Conservation (phyloP, 1,284 basidiomycete genomes). For the Marasmius fiardii region DNA sequence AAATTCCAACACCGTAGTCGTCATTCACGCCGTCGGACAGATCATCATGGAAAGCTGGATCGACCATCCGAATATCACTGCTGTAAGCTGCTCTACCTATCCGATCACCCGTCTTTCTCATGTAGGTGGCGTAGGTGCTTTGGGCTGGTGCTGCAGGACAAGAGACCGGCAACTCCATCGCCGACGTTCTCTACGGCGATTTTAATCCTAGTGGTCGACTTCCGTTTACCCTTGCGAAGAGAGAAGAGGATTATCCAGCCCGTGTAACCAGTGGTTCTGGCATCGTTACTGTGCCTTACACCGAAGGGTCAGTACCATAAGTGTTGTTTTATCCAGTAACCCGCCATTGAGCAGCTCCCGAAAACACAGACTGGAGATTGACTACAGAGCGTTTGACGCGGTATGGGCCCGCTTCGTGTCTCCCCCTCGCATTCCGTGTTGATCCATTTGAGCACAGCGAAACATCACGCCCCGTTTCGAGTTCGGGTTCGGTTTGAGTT, state of each 20-base stretch:
- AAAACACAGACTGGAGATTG: slow-evolving; percentile 8
- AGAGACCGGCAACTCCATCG: slow-evolving; percentile 55
- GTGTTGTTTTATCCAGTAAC: neutral
- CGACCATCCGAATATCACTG: slow-evolving; percentile 47
- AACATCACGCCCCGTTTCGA: slow-evolving; percentile 55
- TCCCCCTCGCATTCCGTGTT: slow-evolving; percentile 38
- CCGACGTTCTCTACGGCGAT: slow-evolving; percentile 46
- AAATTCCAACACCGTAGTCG: slow-evolving; percentile 52
- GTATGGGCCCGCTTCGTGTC: slow-evolving; percentile 32
- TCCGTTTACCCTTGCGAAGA: slow-evolving; percentile 56
- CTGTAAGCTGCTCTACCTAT: slow-evolving; percentile 17
- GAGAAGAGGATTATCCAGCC: slow-evolving; percentile 46
- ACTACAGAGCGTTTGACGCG: slow-evolving; percentile 13
- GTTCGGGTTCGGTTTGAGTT: slow-evolving; percentile 62
- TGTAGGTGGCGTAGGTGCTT: slow-evolving; percentile 24
- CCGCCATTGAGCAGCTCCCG: neutral
- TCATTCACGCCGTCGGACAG: slow-evolving; percentile 50
- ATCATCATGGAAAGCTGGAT: slow-evolving; percentile 49
- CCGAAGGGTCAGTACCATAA: slow-evolving; percentile 26
- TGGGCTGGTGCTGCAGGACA: slow-evolving; percentile 59
- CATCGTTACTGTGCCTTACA: slow-evolving; percentile 32
- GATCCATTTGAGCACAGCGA: slow-evolving; percentile 16
- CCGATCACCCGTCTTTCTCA: neutral
- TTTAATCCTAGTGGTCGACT: slow-evolving; percentile 54
- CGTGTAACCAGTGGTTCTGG: slow-evolving; percentile 26